Base-by-base conservation (phyloP, 768 basidiomycete genomes). In the Suillus fuscotomentosus region DNA sequence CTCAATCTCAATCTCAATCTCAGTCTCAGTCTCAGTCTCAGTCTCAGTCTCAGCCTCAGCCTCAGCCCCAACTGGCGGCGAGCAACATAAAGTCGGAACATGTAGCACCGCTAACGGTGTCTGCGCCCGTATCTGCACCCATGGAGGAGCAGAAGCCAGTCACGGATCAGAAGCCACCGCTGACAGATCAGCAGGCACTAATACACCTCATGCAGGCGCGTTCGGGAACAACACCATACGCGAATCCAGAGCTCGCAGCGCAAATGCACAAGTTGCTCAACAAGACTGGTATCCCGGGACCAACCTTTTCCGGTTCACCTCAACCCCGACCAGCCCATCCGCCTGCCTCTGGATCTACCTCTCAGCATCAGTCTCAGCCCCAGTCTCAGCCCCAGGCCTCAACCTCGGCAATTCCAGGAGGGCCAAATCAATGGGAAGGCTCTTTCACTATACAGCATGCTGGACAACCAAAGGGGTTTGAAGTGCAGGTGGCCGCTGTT, bases 261-360 rank as follows among this genome's bases (percentile, higher is more conserved):
- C 86, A 84, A 66, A 80, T 84, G 78, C 81, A 82, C 63, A 85
- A 83, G 67, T 64, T 82, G 67, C 68, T 78, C 5, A 85, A 87
- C 57, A 82, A 82, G 70, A 80, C 79, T 62, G 76, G 76, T 34
- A 70, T 74, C 17, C 69, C 68, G 6, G 66, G 77, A 14, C 75
- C 68, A 60, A 60, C 17, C 48, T 63, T 66, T 39, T 68, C 66
- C 55, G 60, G 61, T 48, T 60, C 65, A 24, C 65, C 67, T 45
- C 74, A 68, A 22, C 61, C 51, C 54, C 24, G 57, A 42, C n/a
- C 39, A 59, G 57, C 57, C 17, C 39, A 22, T 42, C 57, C 24
- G 10, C 24, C 57, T 15, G 39, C 39, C 10, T 20, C 41, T 17
- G 57, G 24, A 41, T 17, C 56, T 24, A 57, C 22, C 27, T 68